Evolutionary conservation across 2,329 filamentous ascomycete species (phyloP), one percentile per base, ranked within the genome.

Genomic region (Aspergillus quadrilineatus): DNA sequence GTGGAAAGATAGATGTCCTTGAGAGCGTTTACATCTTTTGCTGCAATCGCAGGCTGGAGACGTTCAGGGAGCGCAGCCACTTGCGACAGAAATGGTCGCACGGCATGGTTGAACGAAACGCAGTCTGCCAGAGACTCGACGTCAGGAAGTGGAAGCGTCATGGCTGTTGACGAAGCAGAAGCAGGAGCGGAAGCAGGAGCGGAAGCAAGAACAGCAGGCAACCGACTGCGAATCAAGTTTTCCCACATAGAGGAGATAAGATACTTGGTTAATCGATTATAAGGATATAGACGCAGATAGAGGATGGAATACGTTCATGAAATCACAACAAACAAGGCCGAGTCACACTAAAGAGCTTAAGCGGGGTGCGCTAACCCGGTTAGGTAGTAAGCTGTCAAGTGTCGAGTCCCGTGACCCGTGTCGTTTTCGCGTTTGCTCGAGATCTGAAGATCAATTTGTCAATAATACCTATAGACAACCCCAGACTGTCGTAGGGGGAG

Each of bases 1-100:
- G 93, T 97, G 47, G 85, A 80, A 54, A 89, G 72, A 68, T 97
- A 99, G 56, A 96, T 77, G 46, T 86, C 78, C 65, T 85, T 80
- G 53, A 97, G 77, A 51, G 79, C 84, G 51, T 85, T 80, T 34
- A 82, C 74, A 69, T 84, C 85, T 62, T 80, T 80, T 61, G 85
- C 78, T 63, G 83, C 83, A 50, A 85, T 78, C 63, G 83, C 83
- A 50, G 84, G 81, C 59, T 85, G 71, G 52, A 89, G 70, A 63
- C 85, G 84, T 55, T 82, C 78, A 9, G 91, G 90, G 32, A 96
- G 81, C 66, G 85, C 79, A 69, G 83, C 83, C 56, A 92, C 79
- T 72, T 92, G 87, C 8, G 83, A 79, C 45, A 91, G 69, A 72
- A 85, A 96, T 8, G 92, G 92, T 62, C 85, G 78, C 63, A 96